Percentiles rank a stretch among this genome's conserved stretches.
These are phyloP conservation scores for Capsella rubella DNA, from an alignment of 441 rosid genomes.

Conservation along the genomic window DNA sequence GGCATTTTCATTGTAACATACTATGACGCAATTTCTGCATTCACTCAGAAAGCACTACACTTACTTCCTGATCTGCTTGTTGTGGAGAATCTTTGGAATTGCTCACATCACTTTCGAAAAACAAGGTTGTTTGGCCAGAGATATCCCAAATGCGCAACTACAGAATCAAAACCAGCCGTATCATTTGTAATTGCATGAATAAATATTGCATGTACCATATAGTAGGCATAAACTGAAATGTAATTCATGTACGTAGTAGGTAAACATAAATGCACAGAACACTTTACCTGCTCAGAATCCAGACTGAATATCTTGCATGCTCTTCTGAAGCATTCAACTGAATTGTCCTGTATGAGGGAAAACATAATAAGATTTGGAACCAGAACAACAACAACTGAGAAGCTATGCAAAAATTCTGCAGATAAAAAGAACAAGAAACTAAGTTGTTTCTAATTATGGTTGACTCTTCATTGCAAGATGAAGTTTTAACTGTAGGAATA, in stretches of 20 bases:
- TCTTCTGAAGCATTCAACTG: slow-evolving; percentile 75
- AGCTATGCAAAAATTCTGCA: slow-evolving; percentile 16
- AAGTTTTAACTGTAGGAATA: slow-evolving; percentile 4
- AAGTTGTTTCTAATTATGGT: slow-evolving; percentile 26
- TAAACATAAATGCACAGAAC: slow-evolving; percentile 27
- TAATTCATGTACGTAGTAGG: slow-evolving; percentile 25
- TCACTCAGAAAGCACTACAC: slow-evolving; percentile 37
- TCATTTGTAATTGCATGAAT: slow-evolving; percentile 16
- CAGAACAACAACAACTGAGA: slow-evolving; percentile 33
- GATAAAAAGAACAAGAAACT: slow-evolving; percentile 29
- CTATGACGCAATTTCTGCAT: slow-evolving; percentile 6
- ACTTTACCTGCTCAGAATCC: slow-evolving; percentile 70
- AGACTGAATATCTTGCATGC: slow-evolving; percentile 78
- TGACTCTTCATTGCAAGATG: slow-evolving; percentile 29
- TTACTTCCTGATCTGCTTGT: slow-evolving; percentile 72
- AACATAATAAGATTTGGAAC: slow-evolving; percentile 33
- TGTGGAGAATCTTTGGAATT: slow-evolving; percentile 56
- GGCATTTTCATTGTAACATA: slow-evolving; percentile 10
- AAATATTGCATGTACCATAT: background rate
- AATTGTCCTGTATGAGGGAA: slow-evolving; percentile 59
- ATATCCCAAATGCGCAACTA: slow-evolving; percentile 85
- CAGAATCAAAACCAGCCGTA: slow-evolving; percentile 38
- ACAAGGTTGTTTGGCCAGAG: slow-evolving; percentile 68
- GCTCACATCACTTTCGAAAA: slow-evolving; percentile 57
- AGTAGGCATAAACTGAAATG: slow-evolving; percentile 15